Evolutionary conservation across 2,329 filamentous ascomycete genomes (phyloP).

Genomic region (Fusarium veterinarium): DNA sequence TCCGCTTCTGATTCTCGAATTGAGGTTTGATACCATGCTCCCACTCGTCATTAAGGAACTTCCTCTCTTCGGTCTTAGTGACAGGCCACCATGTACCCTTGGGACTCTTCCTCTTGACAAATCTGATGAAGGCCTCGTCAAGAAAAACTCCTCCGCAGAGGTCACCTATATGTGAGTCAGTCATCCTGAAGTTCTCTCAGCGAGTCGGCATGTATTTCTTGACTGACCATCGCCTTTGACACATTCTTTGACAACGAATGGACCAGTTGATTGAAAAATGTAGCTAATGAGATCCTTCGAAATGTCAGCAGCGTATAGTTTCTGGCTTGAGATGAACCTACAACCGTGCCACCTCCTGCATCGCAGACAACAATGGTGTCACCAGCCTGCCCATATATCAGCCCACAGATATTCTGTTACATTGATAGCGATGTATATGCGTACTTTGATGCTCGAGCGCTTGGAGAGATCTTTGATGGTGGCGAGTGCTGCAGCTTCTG

Average conservation of each 20-base stretch:
- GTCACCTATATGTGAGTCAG: constrained; percentile 40
- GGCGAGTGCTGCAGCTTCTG: constrained; percentile 58
- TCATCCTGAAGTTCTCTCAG: rapidly evolving
- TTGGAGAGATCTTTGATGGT: constrained; percentile 47
- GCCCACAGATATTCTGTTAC: too few species aligned
- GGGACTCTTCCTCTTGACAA: constrained; percentile 44
- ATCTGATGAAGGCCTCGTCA: constrained; percentile 50
- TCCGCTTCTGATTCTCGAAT: constrained; percentile 28
- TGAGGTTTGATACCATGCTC: constrained; percentile 49
- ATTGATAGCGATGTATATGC: too few species aligned
- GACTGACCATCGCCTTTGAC: constrained; percentile 52
- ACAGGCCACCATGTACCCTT: background rate
- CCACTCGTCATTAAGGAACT: constrained; percentile 45
- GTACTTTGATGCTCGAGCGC: constrained; percentile 28
- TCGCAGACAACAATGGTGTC: constrained; percentile 51
- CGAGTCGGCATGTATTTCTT: rapidly evolving
- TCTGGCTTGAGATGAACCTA: constrained; percentile 3
- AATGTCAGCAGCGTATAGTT: rapidly evolving
- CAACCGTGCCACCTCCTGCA: constrained; percentile 53
- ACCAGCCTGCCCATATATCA: background rate
- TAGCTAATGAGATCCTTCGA: constrained; percentile 58
- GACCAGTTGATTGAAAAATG: constrained; percentile 31
- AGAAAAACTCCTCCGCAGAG: constrained; percentile 56
- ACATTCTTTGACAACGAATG: constrained; percentile 50
- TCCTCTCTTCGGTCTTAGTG: background rate